Evolutionary conservation across 2,329 filamentous ascomycete genomes (phyloP).

Genomic region (Colletotrichum theobromicola): DNA sequence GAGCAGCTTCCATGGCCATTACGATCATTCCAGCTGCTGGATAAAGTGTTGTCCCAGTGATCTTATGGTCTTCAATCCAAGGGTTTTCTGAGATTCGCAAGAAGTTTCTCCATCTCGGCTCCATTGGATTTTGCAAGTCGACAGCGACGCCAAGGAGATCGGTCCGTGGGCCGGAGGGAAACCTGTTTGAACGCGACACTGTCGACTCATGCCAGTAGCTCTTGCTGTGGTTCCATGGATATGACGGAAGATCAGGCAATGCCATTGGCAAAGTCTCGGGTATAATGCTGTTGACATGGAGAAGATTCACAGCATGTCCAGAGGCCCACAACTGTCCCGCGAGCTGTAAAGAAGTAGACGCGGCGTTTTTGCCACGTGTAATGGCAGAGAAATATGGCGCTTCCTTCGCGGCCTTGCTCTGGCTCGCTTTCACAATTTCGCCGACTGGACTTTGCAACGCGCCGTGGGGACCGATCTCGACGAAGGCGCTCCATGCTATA

Average conservation of each 20-base stretch:
- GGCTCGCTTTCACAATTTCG: slow-evolving; percentile 47
- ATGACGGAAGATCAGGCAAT: slow-evolving; percentile 22
- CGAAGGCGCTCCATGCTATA: neutral
- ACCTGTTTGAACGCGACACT: neutral
- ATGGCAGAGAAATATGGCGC: slow-evolving; percentile 31
- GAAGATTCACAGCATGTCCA: slow-evolving; percentile 29
- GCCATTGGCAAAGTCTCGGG: slow-evolving; percentile 9
- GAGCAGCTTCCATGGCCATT: slow-evolving; percentile 26
- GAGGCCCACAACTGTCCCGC: neutral
- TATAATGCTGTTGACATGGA: slow-evolving; percentile 32
- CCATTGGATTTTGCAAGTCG: neutral
- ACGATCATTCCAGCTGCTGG: slow-evolving; percentile 39
- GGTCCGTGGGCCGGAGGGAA: neutral
- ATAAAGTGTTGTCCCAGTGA: slow-evolving; percentile 46
- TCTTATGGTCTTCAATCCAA: slow-evolving; percentile 51
- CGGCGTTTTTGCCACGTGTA: slow-evolving; percentile 27
- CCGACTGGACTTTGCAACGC: slow-evolving; percentile 43
- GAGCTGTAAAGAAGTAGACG: slow-evolving; percentile 26
- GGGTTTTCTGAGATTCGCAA: slow-evolving; percentile 37
- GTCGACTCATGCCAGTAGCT: slow-evolving; percentile 17
- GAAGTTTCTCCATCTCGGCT: slow-evolving; percentile 12
- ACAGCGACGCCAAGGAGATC: neutral
- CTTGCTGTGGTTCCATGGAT: slow-evolving; percentile 22
- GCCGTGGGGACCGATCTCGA: slow-evolving; percentile 41
- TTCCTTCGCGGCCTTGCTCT: slow-evolving; percentile 25